Percentiles rank a stretch among this genome's conserved stretches.
Evolutionary conservation across 208 protist species (phyloP).

Genomic region (Trypanosoma rangeli): DNA sequence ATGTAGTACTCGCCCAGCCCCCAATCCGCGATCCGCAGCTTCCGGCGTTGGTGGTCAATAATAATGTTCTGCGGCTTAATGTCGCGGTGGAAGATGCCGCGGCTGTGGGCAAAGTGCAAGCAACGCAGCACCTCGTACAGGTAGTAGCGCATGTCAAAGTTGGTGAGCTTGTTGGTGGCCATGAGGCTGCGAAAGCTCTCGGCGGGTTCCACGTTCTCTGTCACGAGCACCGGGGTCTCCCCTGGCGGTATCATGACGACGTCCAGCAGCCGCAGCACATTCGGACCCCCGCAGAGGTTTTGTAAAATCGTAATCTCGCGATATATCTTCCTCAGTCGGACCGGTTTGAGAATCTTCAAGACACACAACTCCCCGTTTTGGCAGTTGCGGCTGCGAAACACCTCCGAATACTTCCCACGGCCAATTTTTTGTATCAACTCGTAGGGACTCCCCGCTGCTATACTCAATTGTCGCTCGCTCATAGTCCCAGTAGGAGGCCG

Average conservation of each 20-base stretch:
- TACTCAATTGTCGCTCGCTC: constrained; percentile 82
- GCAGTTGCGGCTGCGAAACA: constrained; percentile 96
- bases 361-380: constrained; percentile 92
- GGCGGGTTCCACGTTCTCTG: constrained; percentile 98
- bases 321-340: constrained; percentile 99
- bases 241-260: constrained; percentile 95
- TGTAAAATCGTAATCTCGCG: constrained; percentile 98
- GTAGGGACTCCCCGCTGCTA: constrained; percentile 94
- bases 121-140: constrained; percentile 96
- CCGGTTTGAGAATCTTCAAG: constrained; percentile 99
- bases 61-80: constrained; percentile 99
- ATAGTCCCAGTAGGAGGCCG: constrained; percentile 94
- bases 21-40: constrained; percentile 98
- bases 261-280: constrained; percentile 98
- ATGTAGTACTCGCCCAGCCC: constrained; percentile 99
- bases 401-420: constrained; percentile 99
- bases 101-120: constrained; percentile 96
- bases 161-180: constrained; percentile 87
- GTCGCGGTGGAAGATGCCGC: constrained; percentile 99
- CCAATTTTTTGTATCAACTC: constrained; percentile 96
- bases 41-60: constrained; percentile 97
- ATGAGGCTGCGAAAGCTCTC: constrained; percentile 96
- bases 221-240: constrained; percentile 97
- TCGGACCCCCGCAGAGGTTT: constrained; percentile 98
- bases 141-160: constrained; percentile 99